Percentiles rank a stretch among this genome's conserved stretches.
phyloP scores from a whole-genome alignment of 2,329 filamentous ascomycete genomes.

The Colletotrichum navitas region DNA sequence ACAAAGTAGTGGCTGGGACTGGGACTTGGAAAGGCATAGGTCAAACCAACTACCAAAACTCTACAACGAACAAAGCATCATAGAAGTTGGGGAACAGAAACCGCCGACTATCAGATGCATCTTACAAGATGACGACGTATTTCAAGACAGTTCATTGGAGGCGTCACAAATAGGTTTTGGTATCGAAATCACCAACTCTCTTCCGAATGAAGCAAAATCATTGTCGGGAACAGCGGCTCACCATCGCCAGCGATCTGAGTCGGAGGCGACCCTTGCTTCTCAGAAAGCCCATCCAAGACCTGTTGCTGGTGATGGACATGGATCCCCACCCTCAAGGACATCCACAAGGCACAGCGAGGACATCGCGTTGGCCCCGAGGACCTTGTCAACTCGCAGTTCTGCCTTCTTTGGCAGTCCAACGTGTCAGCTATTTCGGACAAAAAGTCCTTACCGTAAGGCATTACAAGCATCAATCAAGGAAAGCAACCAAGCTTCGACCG shows the following conservation, averaged over 20 bases:
- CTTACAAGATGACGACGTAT: constrained; percentile 51
- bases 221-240: constrained; percentile 14
- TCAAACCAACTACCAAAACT: not conserved
- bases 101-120: constrained; percentile 50
- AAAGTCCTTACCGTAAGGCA: constrained; percentile 68
- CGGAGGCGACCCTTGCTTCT: not conserved
- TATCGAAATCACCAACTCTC: not conserved
- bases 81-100: not conserved
- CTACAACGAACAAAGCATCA: not conserved
- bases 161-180: not conserved
- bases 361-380: constrained; percentile 44
- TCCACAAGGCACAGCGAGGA: constrained; percentile 12
- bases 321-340: not conserved
- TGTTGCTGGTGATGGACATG: not conserved
- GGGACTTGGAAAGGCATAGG: not conserved
- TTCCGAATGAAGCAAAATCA: not conserved
- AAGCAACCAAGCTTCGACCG: constrained; percentile 47
- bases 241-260: not conserved
- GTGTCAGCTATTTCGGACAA: constrained; percentile 65
- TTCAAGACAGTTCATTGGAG: constrained; percentile 43
- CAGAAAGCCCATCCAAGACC: constrained; percentile 10
- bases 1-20: not conserved
- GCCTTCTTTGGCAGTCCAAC: constrained; percentile 66
- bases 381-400: constrained; percentile 58
- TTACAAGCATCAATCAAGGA: constrained; percentile 61